Evolutionary conservation across 2,329 filamentous ascomycete genomes (phyloP), one percentile per base, ranked within the genome.

Genomic region (Colletotrichum orchidophilum): DNA sequence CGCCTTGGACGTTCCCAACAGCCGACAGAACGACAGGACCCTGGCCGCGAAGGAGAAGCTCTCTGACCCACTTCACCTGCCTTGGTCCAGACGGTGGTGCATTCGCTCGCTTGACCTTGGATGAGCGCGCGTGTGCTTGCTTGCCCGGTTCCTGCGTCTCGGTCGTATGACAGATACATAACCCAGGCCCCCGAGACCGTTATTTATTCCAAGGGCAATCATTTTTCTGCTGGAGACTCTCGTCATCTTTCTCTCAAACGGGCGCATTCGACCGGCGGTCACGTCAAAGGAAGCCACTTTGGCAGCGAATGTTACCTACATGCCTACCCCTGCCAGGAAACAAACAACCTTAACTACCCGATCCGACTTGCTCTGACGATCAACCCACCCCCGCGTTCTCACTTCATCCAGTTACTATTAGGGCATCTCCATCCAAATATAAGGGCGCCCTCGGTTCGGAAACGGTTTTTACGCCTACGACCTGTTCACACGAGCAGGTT

Each of bases 101-200:
- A 67, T 31, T 53, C 50, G 53, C 53, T 66, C 46, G 66, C 54
- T 69, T 46, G 61, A 35, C 53, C 42, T 21, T 18, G 39, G 12
- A 57, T 31, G 27, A 53, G 27, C 11, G 18, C 49, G 21, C 29
- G 46, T 61, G 49, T 35, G 5, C 50, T 60, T 53, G 39, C 29
- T 33, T 24, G 13, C 50, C 42, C 46, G 29, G 46, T 67, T 57
- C 35, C 29, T 26, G 12, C 46, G 65, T 50, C 49, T 54, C 50
- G 57, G 42, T 67, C 58, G 64, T 68, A 71, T 68, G 64, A 59
- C 64, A 71, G 53, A 71, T 67, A 71, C 68, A 68, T 63, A 68
- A 33, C 57, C 50, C 63, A 29, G 33, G n/a, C 46, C 49, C 63
- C 68, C 68, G 58, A 67, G 58, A 54, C 63, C 21, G 50, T 55